Base-by-base conservation (phyloP, 1,284 basidiomycete genomes). In the Malassezia slooffiae region DNA sequence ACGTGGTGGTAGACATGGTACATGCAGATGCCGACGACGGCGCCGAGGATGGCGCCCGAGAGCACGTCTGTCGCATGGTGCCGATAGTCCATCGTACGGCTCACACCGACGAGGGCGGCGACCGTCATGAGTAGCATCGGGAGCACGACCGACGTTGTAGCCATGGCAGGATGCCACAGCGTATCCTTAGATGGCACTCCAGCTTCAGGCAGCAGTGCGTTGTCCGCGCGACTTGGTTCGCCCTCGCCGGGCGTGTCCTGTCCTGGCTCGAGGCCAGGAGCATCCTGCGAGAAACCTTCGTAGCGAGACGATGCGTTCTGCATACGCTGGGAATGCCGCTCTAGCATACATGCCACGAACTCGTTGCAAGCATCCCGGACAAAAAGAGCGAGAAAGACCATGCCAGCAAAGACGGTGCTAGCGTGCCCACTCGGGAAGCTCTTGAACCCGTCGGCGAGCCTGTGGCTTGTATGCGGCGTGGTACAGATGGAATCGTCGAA, bases 391-490 rank as follows among this genome's bases (percentile, higher is more conserved):
- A 97, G 74, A 72, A 89, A 96, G 2, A 85, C 85, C 3, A 96
- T 75, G 1, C 91, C 90, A 8, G 88, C 85, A 63, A 90, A 96
- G 0, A 87, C 84, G 39, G 90, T 85, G 60, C 83, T 85, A 1
- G 85, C 80, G 72, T 96, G 91, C 0, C 91, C 91, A 38, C 84
- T 88, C 4, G 86, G 86, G 71, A 97, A 95, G 64, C 84, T 88
- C 58, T 85, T 79, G 75, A 89, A 96, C 0, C 90, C 90, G 36
- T 59, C 58, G 3, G 37, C 34, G 15, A 69, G 38, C 5, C 26
- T 43, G 34, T 42, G 40, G 19, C 40, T 28, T 26, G 35, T n/a
- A 1, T 50, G 30, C 2, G 41, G 32, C n/a, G 57, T 56, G 10
- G 85, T 86, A 71, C 91, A 97, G 41, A 95, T 81, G 1, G 76